Percentiles rank a stretch among this genome's conserved stretches.
These are phyloP conservation scores for Salix arbutifolia DNA, from an alignment of 345 rosid species.

Conservation along the genomic window DNA sequence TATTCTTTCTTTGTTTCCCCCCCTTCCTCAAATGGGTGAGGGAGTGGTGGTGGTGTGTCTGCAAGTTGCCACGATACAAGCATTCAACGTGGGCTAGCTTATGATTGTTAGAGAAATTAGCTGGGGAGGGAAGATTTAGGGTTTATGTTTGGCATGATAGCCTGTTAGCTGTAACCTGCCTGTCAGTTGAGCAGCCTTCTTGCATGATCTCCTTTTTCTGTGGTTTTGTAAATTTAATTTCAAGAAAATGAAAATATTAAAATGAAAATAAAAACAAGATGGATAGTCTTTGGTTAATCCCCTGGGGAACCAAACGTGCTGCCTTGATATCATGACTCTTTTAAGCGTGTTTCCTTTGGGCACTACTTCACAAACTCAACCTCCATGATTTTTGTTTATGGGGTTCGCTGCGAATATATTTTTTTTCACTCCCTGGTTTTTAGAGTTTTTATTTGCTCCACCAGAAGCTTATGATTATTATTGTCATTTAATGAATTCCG, in stretches of 20 bases:
- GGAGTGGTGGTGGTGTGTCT: background rate
- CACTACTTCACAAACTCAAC: constrained; percentile 17
- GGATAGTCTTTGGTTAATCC: constrained; percentile 10
- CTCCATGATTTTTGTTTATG: constrained; percentile 29
- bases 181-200: constrained; percentile 92
- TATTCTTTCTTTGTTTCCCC: background rate
- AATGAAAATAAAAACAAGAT: background rate
- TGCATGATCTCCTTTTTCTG: constrained; percentile 62
- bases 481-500: background rate
- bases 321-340: constrained; percentile 44
- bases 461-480: constrained; percentile 9
- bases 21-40: background rate
- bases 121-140: constrained; percentile 39
- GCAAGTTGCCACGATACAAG: constrained; percentile 37
- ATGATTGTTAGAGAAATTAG: constrained; percentile 31
- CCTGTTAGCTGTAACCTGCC: constrained; percentile 82
- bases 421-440: background rate
- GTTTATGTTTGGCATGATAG: constrained; percentile 53
- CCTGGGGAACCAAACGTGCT: constrained; percentile 57
- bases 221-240: background rate
- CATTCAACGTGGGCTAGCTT: constrained; percentile 35
- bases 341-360: constrained; percentile 28
- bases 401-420: constrained; percentile 6
- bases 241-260: background rate
- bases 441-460: constrained; percentile 13